phyloP scores from a whole-genome alignment of 331 rosid species.

The Cydonia oblonga region DNA sequence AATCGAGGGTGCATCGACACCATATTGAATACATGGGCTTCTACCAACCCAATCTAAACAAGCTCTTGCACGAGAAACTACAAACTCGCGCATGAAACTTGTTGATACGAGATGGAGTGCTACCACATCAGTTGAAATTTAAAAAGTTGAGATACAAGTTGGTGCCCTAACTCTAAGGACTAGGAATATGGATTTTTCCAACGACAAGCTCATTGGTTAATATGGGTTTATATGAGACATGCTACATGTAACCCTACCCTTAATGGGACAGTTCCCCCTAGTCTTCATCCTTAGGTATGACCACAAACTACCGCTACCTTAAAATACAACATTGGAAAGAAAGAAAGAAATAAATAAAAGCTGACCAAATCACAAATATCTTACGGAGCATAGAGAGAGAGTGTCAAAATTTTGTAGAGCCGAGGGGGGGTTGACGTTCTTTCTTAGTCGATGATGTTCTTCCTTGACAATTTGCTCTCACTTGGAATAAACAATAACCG shows the following conservation, averaged over 20 bases:
- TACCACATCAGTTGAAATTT: neutral
- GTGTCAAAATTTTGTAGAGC: neutral
- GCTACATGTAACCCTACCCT: neutral
- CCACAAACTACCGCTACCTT: neutral
- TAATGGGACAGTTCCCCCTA: neutral
- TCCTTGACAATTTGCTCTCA: neutral
- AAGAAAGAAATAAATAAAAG: neutral
- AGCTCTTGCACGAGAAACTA: neutral
- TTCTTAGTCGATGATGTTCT: too few relatives aligned
- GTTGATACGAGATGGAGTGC: neutral
- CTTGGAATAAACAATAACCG: constrained; percentile 18
- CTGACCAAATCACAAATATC: constrained; percentile 27
- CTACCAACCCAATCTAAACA: neutral
- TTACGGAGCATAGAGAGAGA: neutral
- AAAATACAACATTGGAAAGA: neutral
- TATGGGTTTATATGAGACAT: neutral
- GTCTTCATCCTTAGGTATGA: neutral
- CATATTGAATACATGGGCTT: neutral
- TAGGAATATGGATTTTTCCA: too few relatives aligned
- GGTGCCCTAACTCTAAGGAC: too few relatives aligned
- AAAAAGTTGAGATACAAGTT: too few relatives aligned
- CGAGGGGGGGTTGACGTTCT: neutral
- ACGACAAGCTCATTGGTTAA: too few relatives aligned
- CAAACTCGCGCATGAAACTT: neutral
- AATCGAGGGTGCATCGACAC: too few relatives aligned